A percentile compares a stretch with the other conserved stretches of the same genome.
These are phyloP conservation scores for Scutellaria galericulata DNA, from an alignment of 257 asterid species.

Conservation along the genomic window DNA sequence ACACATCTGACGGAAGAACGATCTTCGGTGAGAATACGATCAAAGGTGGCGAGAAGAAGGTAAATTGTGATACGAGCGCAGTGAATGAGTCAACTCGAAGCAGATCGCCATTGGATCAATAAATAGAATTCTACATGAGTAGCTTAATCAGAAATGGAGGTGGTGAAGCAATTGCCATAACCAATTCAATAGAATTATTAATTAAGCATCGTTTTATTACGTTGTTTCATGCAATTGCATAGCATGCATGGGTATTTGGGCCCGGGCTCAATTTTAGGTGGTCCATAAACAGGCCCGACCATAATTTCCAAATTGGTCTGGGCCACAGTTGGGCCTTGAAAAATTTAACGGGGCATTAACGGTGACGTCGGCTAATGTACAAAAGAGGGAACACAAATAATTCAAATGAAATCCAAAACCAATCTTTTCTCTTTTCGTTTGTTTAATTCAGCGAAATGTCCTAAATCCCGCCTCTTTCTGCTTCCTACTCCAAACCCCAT, in stretches of 20 bases:
- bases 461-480: conserved; percentile 26
- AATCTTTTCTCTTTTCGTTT: not conserved
- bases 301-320: no score
- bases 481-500: not conserved
- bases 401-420: conserved; percentile 40
- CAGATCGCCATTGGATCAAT: conserved; percentile 28
- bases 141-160: conserved; percentile 26
- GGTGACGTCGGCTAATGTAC: conserved; percentile 28
- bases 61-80: conserved; percentile 10
- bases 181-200: not conserved
- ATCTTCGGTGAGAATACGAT: not conserved
- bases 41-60: conserved; percentile 22
- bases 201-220: not conserved
- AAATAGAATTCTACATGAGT: not conserved
- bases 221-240: conserved; percentile 8
- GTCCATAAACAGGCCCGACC: no score
- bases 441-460: conserved; percentile 13
- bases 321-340: no score
- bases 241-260: conserved; percentile 12
- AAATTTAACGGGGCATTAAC: conserved; percentile 1
- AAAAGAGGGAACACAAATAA: conserved; percentile 46
- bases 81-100: conserved; percentile 42
- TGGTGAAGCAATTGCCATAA: conserved; percentile 5
- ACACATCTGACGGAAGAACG: conserved; percentile 1
- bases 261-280: not conserved